Evolutionary conservation across 106 monocot species (phyloP).

Genomic region (Phalaenopsis aphrodite): DNA sequence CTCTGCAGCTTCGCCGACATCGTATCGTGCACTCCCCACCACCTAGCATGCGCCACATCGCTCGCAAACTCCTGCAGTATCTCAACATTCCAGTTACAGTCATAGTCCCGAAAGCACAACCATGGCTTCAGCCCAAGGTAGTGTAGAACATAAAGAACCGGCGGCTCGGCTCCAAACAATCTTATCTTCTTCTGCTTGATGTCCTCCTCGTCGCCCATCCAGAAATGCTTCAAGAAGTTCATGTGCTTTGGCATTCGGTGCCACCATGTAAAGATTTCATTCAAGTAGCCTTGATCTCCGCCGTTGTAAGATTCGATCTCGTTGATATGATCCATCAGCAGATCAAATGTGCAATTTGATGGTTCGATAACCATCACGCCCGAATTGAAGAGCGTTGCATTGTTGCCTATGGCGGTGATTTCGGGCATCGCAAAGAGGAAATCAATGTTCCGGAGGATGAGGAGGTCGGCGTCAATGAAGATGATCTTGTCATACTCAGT

Average conservation of each 20-base stretch:
- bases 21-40: conserved; percentile 60
- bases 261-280: conserved; percentile 64
- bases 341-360: conserved; percentile 41
- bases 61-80: conserved; percentile 53
- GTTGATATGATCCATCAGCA: conserved; percentile 33
- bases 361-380: conserved; percentile 56
- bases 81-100: conserved; percentile 32
- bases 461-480: conserved; percentile 54
- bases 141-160: conserved; percentile 47
- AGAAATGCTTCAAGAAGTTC: conserved; percentile 60
- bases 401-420: conserved; percentile 45
- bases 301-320: conserved; percentile 53
- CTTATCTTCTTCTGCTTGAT: conserved; percentile 30
- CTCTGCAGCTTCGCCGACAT: conserved; percentile 43
- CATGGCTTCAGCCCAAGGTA: conserved; percentile 54
- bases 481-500: conserved; percentile 51
- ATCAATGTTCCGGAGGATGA: conserved; percentile 49
- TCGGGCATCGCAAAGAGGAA: conserved; percentile 41
- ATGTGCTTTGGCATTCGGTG: conserved; percentile 41
- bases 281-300: conserved; percentile 53
- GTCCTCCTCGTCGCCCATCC: conserved; percentile 37
- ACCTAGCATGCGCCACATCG: conserved; percentile 42
- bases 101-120: conserved; percentile 39
- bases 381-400: conserved; percentile 47
- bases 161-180: conserved; percentile 33